Conservation (phyloP, 352 stramenopile genomes). For the Hyphochytrium catenoides region DNA sequence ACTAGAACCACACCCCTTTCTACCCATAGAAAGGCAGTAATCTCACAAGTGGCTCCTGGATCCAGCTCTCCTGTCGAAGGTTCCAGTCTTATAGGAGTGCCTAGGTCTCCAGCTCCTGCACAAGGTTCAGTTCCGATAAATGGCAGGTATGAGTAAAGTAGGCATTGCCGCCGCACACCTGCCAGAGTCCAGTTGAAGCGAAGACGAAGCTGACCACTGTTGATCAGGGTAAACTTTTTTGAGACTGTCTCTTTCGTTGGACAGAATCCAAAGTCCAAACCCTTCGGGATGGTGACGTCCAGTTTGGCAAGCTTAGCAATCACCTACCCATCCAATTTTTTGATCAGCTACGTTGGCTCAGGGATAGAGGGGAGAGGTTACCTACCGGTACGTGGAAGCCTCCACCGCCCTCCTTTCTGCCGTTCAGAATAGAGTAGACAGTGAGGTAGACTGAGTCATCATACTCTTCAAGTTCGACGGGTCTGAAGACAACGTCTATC, state of each 20-base stretch:
- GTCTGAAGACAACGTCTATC: slow-evolving; percentile 68
- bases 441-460: slow-evolving; percentile 71
- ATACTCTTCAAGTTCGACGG: slow-evolving; percentile 63
- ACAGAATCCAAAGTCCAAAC: slow-evolving; percentile 64
- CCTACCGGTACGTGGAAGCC: slow-evolving; percentile 53
- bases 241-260: slow-evolving; percentile 55
- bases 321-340: no score
- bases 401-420: slow-evolving; percentile 27
- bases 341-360: no score
- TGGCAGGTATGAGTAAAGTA: not conserved
- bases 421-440: slow-evolving; percentile 50
- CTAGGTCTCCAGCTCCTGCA: no score
- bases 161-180: slow-evolving; percentile 4
- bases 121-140: no score
- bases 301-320: slow-evolving; percentile 46
- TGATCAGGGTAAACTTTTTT: slow-evolving; percentile 38
- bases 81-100: slow-evolving; percentile 50
- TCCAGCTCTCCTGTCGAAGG: slow-evolving; percentile 29
- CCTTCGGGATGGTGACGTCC: slow-evolving; percentile 21
- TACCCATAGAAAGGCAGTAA: slow-evolving; percentile 44
- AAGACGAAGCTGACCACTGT: slow-evolving; percentile 59
- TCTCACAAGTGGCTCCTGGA: slow-evolving; percentile 28
- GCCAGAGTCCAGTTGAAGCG: slow-evolving; percentile 58
- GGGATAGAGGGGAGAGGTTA: no score
- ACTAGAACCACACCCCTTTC: slow-evolving; percentile 54